A percentile compares a stretch with the other conserved stretches of the same genome.
phyloP scores from a whole-genome alignment of 305 asterid genomes.

The Fraxinus floribunda region DNA sequence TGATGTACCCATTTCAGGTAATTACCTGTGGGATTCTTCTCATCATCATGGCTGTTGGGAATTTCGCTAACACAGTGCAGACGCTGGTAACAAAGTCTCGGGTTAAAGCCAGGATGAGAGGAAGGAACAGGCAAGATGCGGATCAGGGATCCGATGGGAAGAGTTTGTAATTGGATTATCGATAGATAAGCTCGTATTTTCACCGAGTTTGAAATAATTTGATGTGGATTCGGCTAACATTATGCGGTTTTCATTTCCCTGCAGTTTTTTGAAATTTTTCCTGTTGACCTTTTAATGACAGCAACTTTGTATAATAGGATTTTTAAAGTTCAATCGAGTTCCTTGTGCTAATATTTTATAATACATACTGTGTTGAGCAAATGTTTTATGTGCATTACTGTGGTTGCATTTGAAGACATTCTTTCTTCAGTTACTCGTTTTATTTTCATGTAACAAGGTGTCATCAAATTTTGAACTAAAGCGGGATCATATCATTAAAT shows the following conservation, averaged over 20 bases:
- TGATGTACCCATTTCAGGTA: slow-evolving; percentile 48
- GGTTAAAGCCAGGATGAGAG: slow-evolving; percentile 87
- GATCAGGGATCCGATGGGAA: slow-evolving; percentile 46
- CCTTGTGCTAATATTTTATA: slow-evolving; percentile 5
- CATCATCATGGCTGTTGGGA: slow-evolving; percentile 91
- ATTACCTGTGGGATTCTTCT: slow-evolving; percentile 85
- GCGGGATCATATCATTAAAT: background rate
- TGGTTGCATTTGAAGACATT: slow-evolving; percentile 23
- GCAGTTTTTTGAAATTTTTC: slow-evolving; percentile 19
- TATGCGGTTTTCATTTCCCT: background rate
- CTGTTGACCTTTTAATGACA: slow-evolving; percentile 20
- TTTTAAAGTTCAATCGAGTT: slow-evolving; percentile 16
- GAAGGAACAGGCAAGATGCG: slow-evolving; percentile 72
- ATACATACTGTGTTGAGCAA: slow-evolving; percentile 2
- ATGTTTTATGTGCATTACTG: slow-evolving; percentile 20
- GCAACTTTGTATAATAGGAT: slow-evolving; percentile 31
- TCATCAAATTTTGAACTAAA: background rate
- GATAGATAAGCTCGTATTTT: slow-evolving; percentile 6
- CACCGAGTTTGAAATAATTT: slow-evolving; percentile 24
- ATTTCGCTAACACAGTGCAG: slow-evolving; percentile 87
- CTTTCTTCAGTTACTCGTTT: background rate
- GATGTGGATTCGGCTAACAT: background rate
- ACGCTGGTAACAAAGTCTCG: slow-evolving; percentile 77
- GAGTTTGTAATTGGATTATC: slow-evolving; percentile 32
- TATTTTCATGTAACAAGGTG: background rate